Evolutionary conservation across 305 asterid genomes (phyloP).

Genomic region (Solanum aculeatissimum): DNA sequence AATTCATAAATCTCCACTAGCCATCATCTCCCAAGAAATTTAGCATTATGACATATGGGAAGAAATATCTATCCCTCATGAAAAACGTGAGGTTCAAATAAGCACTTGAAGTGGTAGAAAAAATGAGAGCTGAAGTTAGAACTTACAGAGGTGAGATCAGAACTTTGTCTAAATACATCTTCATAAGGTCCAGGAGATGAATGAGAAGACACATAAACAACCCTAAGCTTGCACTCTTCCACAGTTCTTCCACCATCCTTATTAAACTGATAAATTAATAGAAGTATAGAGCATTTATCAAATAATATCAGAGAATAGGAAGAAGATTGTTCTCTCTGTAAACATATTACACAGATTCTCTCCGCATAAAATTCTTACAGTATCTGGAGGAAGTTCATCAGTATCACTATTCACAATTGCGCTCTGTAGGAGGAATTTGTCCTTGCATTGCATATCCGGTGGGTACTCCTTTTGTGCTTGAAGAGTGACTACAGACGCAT

Average conservation of each 20-base stretch:
- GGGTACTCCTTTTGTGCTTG: conserved; percentile 79
- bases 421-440: conserved; percentile 74
- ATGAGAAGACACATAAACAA: conserved; percentile 34
- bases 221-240: conserved; percentile 72
- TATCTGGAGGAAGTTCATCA: conserved; percentile 56
- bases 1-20: not conserved
- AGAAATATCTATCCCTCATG: not conserved
- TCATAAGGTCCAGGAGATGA: conserved; percentile 17
- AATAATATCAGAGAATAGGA: not conserved
- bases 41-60: not conserved
- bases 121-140: not conserved
- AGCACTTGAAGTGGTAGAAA: not conserved
- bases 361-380: conserved; percentile 25
- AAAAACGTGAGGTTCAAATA: not conserved
- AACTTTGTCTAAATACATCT: conserved; percentile 15
- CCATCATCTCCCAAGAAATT: not conserved
- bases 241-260: conserved; percentile 44
- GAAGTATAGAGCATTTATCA: not conserved
- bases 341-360: not conserved
- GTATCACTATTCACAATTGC: conserved; percentile 37
- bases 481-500: conserved; percentile 51
- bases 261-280: conserved; percentile 31
- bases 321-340: not conserved
- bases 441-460: conserved; percentile 71
- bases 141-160: conserved; percentile 31